A percentile compares a stretch with the other conserved stretches of the same genome.
Conservation (phyloP, 257 asterid species). For the Salvia rosmarinus region DNA sequence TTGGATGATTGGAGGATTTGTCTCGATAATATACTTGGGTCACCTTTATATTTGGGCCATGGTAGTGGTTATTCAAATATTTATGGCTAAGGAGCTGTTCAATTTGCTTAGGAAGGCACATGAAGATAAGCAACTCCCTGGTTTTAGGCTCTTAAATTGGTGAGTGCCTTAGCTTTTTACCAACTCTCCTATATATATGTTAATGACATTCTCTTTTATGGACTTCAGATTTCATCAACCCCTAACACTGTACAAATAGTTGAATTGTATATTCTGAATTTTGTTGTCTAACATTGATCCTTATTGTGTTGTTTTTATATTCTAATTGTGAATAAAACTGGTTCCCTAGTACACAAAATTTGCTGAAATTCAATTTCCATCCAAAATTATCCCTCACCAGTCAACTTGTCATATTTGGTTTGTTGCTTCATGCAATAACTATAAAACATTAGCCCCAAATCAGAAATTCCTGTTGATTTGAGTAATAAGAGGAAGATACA, state of each 20-base stretch:
- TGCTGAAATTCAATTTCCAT: conserved; percentile 11
- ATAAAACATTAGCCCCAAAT: background rate
- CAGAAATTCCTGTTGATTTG: background rate
- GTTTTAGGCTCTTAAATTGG: conserved; percentile 95
- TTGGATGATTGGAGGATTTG: conserved; percentile 98
- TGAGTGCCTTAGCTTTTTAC: conserved; percentile 37
- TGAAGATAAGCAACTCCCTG: conserved; percentile 94
- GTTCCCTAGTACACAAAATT: background rate
- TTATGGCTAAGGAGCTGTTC: conserved; percentile 93
- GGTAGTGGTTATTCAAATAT: conserved; percentile 87
- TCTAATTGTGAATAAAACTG: background rate
- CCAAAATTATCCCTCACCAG: conserved; percentile 1
- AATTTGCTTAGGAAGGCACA: conserved; percentile 79
- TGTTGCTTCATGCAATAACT: conserved; percentile 3
- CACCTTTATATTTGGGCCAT: conserved; percentile 97
- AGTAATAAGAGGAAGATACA: conserved; percentile 10
- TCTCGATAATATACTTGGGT: conserved; percentile 80
- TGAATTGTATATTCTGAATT: conserved; percentile 10
- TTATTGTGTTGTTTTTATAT: conserved; percentile 20
- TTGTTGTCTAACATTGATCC: conserved; percentile 14
- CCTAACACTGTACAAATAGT: background rate
- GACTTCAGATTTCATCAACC: background rate
- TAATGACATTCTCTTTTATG: conserved; percentile 16
- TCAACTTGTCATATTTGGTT: background rate
- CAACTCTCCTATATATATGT: conserved; percentile 18